Percentiles rank a stretch among this genome's conserved stretches.
These are phyloP conservation scores for Paraleonurus japonicus DNA, from an alignment of 257 asterid genomes.

Conservation along the genomic window DNA sequence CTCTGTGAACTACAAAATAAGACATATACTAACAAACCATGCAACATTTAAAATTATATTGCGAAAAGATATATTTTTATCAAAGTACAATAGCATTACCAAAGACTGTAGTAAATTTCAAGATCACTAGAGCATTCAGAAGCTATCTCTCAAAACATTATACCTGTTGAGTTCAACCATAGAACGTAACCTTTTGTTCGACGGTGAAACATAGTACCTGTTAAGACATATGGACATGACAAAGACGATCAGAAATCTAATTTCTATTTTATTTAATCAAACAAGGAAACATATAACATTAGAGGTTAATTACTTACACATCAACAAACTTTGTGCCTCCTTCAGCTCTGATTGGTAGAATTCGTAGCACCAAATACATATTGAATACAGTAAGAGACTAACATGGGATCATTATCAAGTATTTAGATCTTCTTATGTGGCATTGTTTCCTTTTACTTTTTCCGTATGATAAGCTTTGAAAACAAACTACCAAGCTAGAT, in stretches of 20 bases:
- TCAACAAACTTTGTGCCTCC: slow-evolving; percentile 54
- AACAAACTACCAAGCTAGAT: background rate
- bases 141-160: background rate
- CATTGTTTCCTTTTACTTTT: background rate
- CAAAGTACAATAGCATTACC: no score
- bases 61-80: no score
- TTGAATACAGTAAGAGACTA: background rate
- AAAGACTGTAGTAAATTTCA: background rate
- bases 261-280: background rate
- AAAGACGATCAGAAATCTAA: background rate
- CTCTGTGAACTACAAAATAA: no score
- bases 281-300: background rate
- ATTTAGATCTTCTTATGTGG: background rate
- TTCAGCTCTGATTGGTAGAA: slow-evolving; percentile 40
- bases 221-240: background rate
- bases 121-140: no score
- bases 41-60: no score
- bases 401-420: background rate
- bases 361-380: slow-evolving; percentile 4
- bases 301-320: slow-evolving; percentile 33
- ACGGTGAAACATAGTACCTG: slow-evolving; percentile 41
- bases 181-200: slow-evolving; percentile 37
- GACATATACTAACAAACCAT: no score
- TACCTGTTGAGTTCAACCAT: slow-evolving; percentile 39
- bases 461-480: background rate